These are phyloP conservation scores for Bryum argenteum DNA, from an alignment of 225 moss, liverwort and hornwort species.

Conservation along the genomic window DNA sequence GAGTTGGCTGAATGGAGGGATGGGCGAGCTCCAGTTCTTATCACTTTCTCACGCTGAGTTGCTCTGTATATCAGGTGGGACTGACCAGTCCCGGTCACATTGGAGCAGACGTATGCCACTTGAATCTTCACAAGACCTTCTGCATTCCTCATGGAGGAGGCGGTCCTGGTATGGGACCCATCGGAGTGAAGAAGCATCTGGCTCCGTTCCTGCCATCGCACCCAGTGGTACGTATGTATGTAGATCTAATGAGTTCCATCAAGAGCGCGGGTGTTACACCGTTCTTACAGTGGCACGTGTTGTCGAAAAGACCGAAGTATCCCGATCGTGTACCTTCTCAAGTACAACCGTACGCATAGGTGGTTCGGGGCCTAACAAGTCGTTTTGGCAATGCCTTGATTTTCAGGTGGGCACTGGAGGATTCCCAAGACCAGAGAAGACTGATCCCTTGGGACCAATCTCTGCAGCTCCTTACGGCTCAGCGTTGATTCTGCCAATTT, in stretches of 20 bases:
- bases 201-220: constrained; percentile 96
- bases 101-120: constrained; percentile 96
- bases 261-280: not conserved
- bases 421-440: constrained; percentile 73
- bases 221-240: constrained; percentile 64
- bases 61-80: constrained; percentile 69
- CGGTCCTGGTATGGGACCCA: constrained; percentile 99
- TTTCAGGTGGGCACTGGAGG: constrained; percentile 78
- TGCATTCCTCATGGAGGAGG: constrained; percentile 99
- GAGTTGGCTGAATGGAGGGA: not conserved
- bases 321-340: not conserved
- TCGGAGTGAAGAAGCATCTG: constrained; percentile 98
- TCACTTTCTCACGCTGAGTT: constrained; percentile 12
- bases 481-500: constrained; percentile 94
- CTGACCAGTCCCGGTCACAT: constrained; percentile 95
- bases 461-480: constrained; percentile 95
- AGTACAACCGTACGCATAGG: no score
- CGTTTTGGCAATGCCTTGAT: constrained; percentile 14
- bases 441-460: constrained; percentile 77
- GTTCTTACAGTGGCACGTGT: not conserved
- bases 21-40: not conserved
- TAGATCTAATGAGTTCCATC: not conserved
- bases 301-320: not conserved
- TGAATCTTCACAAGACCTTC: constrained; percentile 98
- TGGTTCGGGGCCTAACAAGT: not conserved